Evolutionary conservation across 1,284 basidiomycete species (phyloP), one percentile per base, ranked within the genome.

Genomic region (Leccinum angustisporum): DNA sequence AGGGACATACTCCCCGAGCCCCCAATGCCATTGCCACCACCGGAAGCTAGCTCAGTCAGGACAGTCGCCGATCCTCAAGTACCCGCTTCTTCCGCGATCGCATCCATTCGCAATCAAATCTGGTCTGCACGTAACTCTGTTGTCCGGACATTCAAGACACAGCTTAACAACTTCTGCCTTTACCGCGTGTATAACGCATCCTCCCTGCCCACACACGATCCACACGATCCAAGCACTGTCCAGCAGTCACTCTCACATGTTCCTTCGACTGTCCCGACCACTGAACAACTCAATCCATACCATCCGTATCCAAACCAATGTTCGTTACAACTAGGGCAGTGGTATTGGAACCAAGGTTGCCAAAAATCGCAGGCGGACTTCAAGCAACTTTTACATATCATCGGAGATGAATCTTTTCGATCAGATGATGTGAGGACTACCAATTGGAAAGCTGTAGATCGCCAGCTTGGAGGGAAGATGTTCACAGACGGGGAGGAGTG

Each of bases 301-400:
- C 33, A 54, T 25, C 53, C 53, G 1, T 54, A 54, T 36, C 53
- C 53, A 10, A 54, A 54, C 33, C n/a, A 34, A 36, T 21, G 33
- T 36, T 54, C 53, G 11, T 36, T 54, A 25, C 53, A 36, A 9
- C 33, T 54, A 21, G 53, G 33, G 5, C 53, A 54, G 30, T 54
- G 53, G 53, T 54, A 54, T 25, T 54, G 53, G 53, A 54, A 54
- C 18, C 53, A 54, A 54, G 18, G 53, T 36, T 36, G n/a, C n/a
- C 53, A 54, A 16, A 54, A 54, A 10, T 54, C 33, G 9, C 33
- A 54, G 53, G 10, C 18, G 18, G 6, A 9, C 53, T 54, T 54
- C 18, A 54, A 25, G 53, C n/a, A 21, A 36, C 53, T 54, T 54
- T 14, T 54, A 10, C 18, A 25, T 25, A 16, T 54, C 33, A 54